Conservation (phyloP, 805 yeast genomes). For the Wickerhamomyces ciferrii region DNA sequence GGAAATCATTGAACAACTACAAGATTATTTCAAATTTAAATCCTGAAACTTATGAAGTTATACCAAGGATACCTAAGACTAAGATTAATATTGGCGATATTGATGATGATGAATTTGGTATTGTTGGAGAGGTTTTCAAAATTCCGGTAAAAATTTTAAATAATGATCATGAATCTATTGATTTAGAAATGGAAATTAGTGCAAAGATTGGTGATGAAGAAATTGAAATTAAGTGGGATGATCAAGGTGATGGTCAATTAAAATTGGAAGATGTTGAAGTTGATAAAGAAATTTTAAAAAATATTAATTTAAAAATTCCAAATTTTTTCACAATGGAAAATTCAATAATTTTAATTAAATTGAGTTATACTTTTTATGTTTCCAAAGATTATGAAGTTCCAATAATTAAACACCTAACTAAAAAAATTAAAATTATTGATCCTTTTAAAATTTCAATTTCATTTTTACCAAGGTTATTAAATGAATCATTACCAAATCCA, state of each 20-base stretch:
- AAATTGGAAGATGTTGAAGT: constrained; percentile 6
- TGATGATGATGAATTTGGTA: constrained; percentile 20
- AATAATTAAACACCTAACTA: constrained; percentile 18
- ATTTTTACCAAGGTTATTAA: constrained; percentile 26
- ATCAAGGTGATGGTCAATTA: neutral
- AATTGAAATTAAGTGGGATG: constrained; percentile 2
- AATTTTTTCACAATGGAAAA: neutral
- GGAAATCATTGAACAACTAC: constrained; percentile 1
- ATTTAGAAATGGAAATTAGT: constrained; percentile 18
- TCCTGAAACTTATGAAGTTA: constrained; percentile 22
- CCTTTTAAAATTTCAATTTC: constrained; percentile 25
- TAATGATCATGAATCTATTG: constrained; percentile 27
- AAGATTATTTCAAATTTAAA: constrained; percentile 10
- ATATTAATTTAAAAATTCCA: constrained; percentile 8
- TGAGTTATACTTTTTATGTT: constrained; percentile 22
- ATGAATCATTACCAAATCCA: constrained; percentile 24
- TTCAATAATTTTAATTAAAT: constrained; percentile 4
- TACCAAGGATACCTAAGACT: constrained; percentile 35
- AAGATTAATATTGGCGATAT: constrained; percentile 19
- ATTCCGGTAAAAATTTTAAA: constrained; percentile 22
- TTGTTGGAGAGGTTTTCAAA: constrained; percentile 23
- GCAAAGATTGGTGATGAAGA: constrained; percentile 4
- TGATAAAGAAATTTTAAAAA: neutral
- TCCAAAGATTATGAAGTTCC: constrained; percentile 24
- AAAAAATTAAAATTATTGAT: constrained; percentile 22